These are phyloP conservation scores for Filosporella fistucella DNA, from an alignment of 495 filamentous ascomycete species.

Conservation along the genomic window DNA sequence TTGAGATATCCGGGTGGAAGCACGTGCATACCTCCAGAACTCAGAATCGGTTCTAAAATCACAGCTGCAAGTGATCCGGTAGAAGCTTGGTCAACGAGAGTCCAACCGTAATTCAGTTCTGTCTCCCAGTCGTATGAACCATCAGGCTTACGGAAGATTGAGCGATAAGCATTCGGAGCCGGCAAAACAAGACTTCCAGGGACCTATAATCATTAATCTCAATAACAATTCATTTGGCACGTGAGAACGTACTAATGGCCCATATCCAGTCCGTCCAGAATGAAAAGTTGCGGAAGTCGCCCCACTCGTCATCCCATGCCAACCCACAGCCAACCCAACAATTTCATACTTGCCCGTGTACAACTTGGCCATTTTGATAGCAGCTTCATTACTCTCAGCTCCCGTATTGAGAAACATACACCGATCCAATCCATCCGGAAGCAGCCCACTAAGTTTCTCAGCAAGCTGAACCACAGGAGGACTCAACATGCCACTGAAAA, in stretches of 20 bases:
- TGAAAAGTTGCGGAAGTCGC: conserved; percentile 42
- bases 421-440: conserved; percentile 34
- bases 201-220: conserved; percentile 55
- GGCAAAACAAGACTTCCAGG: conserved; percentile 59
- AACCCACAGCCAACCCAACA: conserved; percentile 46
- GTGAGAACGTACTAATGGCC: conserved; percentile 48
- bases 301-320: conserved; percentile 47
- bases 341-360: conserved; percentile 55
- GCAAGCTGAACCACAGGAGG: conserved; percentile 43
- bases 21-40: conserved; percentile 51
- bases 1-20: conserved; percentile 58
- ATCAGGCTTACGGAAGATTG: conserved; percentile 38
- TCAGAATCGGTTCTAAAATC: conserved; percentile 63
- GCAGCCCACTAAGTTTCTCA: conserved; percentile 31
- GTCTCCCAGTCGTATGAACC: conserved; percentile 42
- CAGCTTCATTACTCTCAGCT: conserved; percentile 64
- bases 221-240: conserved; percentile 52
- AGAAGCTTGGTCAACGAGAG: conserved; percentile 58
- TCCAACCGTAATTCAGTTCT: conserved; percentile 72
- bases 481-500: conserved; percentile 35
- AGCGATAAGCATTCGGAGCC: conserved; percentile 47
- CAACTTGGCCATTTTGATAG: conserved; percentile 56
- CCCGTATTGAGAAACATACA: conserved; percentile 53
- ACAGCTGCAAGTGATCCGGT: conserved; percentile 67
- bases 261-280: conserved; percentile 38